Base-by-base conservation (phyloP, 164 flowering plant species). In the Platanus orientalis region DNA sequence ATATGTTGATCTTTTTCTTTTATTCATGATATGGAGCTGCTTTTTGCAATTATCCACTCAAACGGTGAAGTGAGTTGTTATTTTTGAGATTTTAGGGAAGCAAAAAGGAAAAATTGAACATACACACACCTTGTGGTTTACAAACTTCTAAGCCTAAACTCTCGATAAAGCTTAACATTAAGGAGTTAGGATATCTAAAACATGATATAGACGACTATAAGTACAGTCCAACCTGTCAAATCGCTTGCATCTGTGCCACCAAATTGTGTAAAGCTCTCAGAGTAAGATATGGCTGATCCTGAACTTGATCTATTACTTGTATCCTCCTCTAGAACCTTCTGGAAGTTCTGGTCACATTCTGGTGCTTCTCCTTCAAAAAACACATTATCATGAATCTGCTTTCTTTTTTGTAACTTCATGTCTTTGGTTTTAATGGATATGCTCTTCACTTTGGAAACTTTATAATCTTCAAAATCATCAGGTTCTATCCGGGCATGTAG, bases 291-390 rank as follows among this genome's bases (percentile, higher is more conserved):
- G 23, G 88, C 95, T 5, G 99, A 95, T 7, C 96, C 99, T 32
- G 94, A 92, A 75, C 97, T 90, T 28, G 99, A 95, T 67, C 91
- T 71, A 62, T 85, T 88, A 64, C 97, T 86, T 36, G 77, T 68
- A 67, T 90, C 97, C 63, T 92, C 99, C 63, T 89, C 97, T 12
- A 76, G 25, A 49, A 51, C 71, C 77, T 76, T 88, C 26, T 54
- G 75, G 36, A 63, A 78, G 53, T 81, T 80, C 17, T 73, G 78
- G 44, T 59, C 69, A 69, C 71, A 68, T 32, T 76, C 82, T 12
- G 79, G 57, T 26, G 61, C 20, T 52, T 60, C 52, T 20, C 73
- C 69, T 60, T 69, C 78, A 62, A 60, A 65, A 36, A 62, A 73
- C 27, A 54, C 34, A 62, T 39, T 70, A 32, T 80, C 78, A 57